These are phyloP conservation scores for Citropsis articulata DNA, from an alignment of 345 rosid species.

Conservation along the genomic window DNA sequence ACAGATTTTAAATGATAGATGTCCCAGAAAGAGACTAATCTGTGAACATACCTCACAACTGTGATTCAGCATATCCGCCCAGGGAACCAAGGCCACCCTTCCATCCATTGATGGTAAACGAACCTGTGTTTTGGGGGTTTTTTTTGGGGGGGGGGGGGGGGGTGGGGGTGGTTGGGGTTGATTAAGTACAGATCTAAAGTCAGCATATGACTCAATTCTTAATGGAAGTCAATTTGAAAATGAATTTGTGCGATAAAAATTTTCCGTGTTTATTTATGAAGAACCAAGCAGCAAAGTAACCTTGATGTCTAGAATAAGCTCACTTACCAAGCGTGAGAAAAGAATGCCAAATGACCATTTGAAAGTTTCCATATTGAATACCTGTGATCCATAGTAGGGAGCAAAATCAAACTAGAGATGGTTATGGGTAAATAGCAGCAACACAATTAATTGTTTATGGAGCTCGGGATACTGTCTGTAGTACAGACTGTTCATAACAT, in stretches of 20 bases:
- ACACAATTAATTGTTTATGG: not conserved
- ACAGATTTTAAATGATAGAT: constrained; percentile 1
- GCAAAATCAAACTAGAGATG: constrained; percentile 17
- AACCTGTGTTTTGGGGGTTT: constrained; percentile 51
- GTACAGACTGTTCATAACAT: not conserved
- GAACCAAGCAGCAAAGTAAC: not conserved
- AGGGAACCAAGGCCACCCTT: constrained; percentile 92
- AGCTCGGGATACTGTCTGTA: not conserved
- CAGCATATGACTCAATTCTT: not conserved
- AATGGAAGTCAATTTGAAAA: not conserved
- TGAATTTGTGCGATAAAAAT: not conserved
- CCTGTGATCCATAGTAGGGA: constrained; percentile 39
- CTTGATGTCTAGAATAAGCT: constrained; percentile 1
- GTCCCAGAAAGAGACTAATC: not conserved
- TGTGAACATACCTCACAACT: constrained; percentile 67
- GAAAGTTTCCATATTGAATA: constrained; percentile 83
- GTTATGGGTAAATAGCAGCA: not conserved
- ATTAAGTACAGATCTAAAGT: not conserved
- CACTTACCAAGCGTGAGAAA: constrained; percentile 91
- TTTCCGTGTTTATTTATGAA: not conserved
- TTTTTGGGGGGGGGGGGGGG: too few species aligned
- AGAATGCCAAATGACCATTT: constrained; percentile 96
- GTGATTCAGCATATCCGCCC: constrained; percentile 99
- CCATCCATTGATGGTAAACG: constrained; percentile 92
- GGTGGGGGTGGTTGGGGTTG: not conserved